phyloP scores from a whole-genome alignment of 2,329 filamentous ascomycete genomes.

The Cercospora beticola region DNA sequence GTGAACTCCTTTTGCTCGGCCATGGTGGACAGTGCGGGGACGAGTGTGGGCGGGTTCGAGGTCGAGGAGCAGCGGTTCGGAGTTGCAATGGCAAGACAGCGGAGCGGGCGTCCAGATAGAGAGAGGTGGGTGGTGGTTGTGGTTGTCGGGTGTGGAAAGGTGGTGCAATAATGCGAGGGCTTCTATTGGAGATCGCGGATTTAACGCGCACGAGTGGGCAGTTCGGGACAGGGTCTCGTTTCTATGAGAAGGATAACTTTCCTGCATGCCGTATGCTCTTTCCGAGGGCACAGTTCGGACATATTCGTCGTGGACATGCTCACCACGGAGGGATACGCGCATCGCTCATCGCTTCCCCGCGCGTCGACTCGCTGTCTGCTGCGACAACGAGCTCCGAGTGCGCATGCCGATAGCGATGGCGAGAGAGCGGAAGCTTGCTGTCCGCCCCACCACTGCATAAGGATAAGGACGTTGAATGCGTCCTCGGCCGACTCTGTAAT shows the following conservation, averaged over 20 bases:
- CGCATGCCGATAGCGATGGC: background rate
- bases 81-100: background rate
- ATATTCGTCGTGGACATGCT: background rate
- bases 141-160: background rate
- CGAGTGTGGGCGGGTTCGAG: background rate
- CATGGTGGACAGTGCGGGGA: constrained; percentile 40
- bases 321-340: background rate
- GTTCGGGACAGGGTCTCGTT: background rate
- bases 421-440: background rate
- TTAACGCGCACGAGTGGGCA: background rate
- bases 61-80: background rate
- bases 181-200: background rate
- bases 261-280: background rate
- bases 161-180: background rate
- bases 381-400: background rate
- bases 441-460: background rate
- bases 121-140: background rate
- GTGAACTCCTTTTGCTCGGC: constrained; percentile 64
- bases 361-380: background rate
- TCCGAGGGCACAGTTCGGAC: background rate
- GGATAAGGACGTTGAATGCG: background rate
- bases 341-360: background rate
- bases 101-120: background rate
- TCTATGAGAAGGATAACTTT: background rate
- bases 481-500: background rate